Conservation (phyloP, 371 early-diverging fungal species). For the Mucor piriformis region DNA sequence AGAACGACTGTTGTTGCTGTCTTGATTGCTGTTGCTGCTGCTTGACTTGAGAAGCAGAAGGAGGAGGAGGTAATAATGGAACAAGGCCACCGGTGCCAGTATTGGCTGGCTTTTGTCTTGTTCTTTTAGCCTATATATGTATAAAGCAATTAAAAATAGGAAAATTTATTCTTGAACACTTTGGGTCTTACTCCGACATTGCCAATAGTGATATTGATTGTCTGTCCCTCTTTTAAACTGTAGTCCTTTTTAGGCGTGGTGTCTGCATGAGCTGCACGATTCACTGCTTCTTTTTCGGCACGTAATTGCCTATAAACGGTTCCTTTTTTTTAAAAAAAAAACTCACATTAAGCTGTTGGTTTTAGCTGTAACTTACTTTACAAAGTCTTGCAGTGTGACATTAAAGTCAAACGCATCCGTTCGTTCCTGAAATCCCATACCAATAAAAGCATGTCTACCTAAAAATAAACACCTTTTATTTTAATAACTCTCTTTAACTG, state of each 20-base stretch:
- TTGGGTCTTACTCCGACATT: conserved; percentile 58
- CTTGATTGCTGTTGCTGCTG: conserved; percentile 46
- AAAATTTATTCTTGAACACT: no score
- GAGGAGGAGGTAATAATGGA: conserved; percentile 56
- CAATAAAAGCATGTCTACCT: conserved; percentile 87
- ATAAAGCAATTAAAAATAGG: conserved; percentile 5
- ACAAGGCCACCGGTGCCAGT: conserved; percentile 28
- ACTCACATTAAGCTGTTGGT: no score
- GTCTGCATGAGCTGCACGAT: conserved; percentile 47
- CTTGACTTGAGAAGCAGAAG: conserved; percentile 56
- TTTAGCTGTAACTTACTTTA: no score
- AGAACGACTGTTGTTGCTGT: conserved; percentile 21
- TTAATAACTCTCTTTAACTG: background rate
- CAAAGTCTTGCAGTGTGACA: conserved; percentile 86
- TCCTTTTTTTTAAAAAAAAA: background rate
- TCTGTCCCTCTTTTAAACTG: conserved; percentile 85
- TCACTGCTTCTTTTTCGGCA: conserved; percentile 57
- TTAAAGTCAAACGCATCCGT: conserved; percentile 92
- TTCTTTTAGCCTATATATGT: conserved; percentile 30
- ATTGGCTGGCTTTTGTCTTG: conserved; percentile 30
- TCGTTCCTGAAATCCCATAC: conserved; percentile 89
- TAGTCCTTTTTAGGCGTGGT: conserved; percentile 75
- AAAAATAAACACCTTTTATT: background rate
- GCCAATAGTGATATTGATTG: conserved; percentile 79
- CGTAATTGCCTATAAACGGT: conserved; percentile 54